Conservation (phyloP, 2,329 filamentous ascomycete species). For the Claviceps sp. region DNA sequence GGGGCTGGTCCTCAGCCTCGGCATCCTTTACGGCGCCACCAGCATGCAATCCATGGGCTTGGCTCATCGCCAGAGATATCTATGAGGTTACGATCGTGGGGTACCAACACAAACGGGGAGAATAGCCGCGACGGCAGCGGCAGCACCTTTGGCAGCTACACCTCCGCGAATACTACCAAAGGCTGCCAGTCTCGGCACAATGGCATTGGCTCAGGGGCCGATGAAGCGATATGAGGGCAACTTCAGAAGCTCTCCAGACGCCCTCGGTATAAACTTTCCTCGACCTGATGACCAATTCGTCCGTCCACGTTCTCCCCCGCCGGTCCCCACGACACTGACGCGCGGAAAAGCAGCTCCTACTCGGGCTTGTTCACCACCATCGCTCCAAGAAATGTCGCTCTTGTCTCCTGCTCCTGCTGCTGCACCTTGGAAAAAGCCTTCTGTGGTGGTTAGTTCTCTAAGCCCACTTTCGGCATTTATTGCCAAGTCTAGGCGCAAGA, state of each 20-base stretch:
- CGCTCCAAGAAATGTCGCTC: constrained; percentile 15
- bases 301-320: constrained; percentile 14
- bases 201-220: constrained; percentile 18
- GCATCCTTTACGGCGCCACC: constrained; percentile 43
- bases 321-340: constrained; percentile 20
- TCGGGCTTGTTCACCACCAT: constrained; percentile 10
- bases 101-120: constrained; percentile 10
- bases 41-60: constrained; percentile 45
- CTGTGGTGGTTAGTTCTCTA: constrained; percentile 1
- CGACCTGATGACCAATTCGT: constrained; percentile 3
- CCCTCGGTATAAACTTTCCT: constrained; percentile 14
- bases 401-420: constrained; percentile 13
- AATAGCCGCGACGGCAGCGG: background rate
- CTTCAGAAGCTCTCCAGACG: constrained; percentile 16
- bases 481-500: constrained; percentile 28
- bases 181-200: constrained; percentile 23
- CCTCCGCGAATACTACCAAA: constrained; percentile 11
- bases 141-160: background rate
- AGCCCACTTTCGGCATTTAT: constrained; percentile 7
- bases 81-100: constrained; percentile 36
- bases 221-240: constrained; percentile 20
- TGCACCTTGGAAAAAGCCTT: constrained; percentile 5
- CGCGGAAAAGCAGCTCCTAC: constrained; percentile 11
- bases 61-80: constrained; percentile 48
- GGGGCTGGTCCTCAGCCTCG: constrained; percentile 71